Base-by-base conservation (phyloP, 2,329 filamentous ascomycete genomes). In the Aspergillus sp. region DNA sequence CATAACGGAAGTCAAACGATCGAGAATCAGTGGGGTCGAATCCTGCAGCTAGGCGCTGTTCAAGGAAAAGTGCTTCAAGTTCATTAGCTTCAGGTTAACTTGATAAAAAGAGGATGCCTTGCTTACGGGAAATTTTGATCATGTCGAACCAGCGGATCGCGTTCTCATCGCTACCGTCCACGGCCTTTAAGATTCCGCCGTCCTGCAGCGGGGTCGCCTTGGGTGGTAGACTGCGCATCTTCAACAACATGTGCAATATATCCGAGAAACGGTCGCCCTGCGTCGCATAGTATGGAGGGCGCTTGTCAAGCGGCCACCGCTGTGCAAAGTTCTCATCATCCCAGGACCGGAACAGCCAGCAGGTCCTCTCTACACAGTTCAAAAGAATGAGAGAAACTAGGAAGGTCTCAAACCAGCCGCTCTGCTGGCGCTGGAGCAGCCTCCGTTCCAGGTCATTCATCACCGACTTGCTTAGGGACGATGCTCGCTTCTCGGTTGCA, bases 391-490 rank as follows among this genome's bases (percentile, higher is more conserved):
- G 75, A 0, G 83, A 78, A 5, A 82, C 80, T n/a, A 87, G 70
- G 65, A 85, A 86, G 0, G 83, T 86, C 59, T 84, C 81, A 56
- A 86, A 85, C 46, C 79, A 79, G 52, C 80, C 82, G 21, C 78
- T 79, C 67, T 84, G 81, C 64, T 84, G 80, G 12, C 83, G 81
- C 63, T 84, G 82, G 7, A 86, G 75, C 4, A 86, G 72, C n/a
- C 84, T 79, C 17, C 82, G 79, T 66, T 87, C 84, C 1, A 86
- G 76, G 57, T 86, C 83, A 60, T 84, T 84, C 77, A 86, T 81
- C 35, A 85, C 79, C 9, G 73, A 73, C 54, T 82, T 84, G 62
- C 79, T 79, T 6, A 85, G 72, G 52, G 75, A 74, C 14, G 78
- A 75, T 37, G 82, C 82, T 27, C 81, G 79, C 62, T 82, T 82